phyloP scores from a whole-genome alignment of 495 filamentous ascomycete species.

The Copromyces sp. region DNA sequence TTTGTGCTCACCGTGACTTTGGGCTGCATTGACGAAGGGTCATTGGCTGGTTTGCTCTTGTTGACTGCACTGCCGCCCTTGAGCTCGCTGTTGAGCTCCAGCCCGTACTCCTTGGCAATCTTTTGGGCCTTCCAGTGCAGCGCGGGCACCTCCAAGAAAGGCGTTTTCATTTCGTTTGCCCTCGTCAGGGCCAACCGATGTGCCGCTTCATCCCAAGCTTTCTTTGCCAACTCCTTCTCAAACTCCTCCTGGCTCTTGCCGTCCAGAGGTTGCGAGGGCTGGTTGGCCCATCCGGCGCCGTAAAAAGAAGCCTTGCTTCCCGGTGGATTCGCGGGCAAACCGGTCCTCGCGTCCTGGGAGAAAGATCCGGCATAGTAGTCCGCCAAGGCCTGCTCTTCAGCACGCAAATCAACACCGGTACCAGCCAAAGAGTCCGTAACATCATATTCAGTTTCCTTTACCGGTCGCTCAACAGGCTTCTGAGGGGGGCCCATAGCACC shows the following conservation, averaged over 20 bases:
- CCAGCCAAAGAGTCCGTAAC: conserved; percentile 67
- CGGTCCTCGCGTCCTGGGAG: conserved; percentile 26
- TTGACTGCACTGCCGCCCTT: conserved; percentile 36
- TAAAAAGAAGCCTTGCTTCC: conserved; percentile 42
- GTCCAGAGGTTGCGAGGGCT: conserved; percentile 37
- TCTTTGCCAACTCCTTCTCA: conserved; percentile 35
- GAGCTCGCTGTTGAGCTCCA: conserved; percentile 43
- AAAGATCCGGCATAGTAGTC: conserved; percentile 40
- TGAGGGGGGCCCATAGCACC: conserved; percentile 73
- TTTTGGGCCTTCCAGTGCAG: conserved; percentile 43
- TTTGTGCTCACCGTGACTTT: conserved; percentile 25
- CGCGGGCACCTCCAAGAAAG: conserved; percentile 30
- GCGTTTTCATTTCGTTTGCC: conserved; percentile 35
- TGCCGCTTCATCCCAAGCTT: conserved; percentile 37
- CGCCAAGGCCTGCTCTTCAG: conserved; percentile 66
- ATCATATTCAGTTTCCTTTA: conserved; percentile 56
- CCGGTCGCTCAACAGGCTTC: conserved; percentile 56
- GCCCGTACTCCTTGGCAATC: conserved; percentile 48
- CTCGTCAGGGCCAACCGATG: conserved; percentile 30
- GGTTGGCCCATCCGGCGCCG: conserved; percentile 49
- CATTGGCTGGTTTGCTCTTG: conserved; percentile 38
- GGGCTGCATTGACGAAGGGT: conserved; percentile 36
- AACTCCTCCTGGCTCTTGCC: conserved; percentile 41
- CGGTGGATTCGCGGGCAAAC: conserved; percentile 39
- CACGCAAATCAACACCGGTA: conserved; percentile 72